These are phyloP conservation scores for Salvia sclarea DNA, from an alignment of 305 asterid species.

Conservation along the genomic window DNA sequence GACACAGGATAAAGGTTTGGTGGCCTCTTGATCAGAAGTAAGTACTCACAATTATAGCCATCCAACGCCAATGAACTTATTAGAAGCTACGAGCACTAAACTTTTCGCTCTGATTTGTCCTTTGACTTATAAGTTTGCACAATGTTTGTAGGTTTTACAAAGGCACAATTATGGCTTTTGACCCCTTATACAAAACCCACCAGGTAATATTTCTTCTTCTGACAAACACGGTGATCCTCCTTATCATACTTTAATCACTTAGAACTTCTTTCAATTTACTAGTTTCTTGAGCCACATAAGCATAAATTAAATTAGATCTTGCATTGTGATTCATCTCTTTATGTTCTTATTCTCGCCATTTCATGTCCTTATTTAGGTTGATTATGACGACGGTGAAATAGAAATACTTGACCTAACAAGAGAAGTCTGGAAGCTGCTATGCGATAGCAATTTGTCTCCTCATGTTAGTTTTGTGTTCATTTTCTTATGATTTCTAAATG, in stretches of 20 bases:
- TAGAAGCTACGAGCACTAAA: background rate
- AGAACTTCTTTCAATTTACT: background rate
- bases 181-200: slow-evolving; percentile 27
- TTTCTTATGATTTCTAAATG: background rate
- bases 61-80: slow-evolving; percentile 4
- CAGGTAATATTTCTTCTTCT: slow-evolving; percentile 30
- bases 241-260: background rate
- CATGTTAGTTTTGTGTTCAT: slow-evolving; percentile 25
- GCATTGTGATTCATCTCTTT: background rate
- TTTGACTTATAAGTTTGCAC: slow-evolving; percentile 12
- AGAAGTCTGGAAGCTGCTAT: slow-evolving; percentile 39
- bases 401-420: slow-evolving; percentile 37
- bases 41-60: slow-evolving; percentile 26
- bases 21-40: slow-evolving; percentile 46
- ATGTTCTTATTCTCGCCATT: background rate
- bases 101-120: slow-evolving; percentile 1
- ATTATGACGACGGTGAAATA: slow-evolving; percentile 40
- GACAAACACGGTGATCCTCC: background rate
- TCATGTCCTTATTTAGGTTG: slow-evolving; percentile 33
- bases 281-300: background rate
- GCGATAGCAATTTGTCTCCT: slow-evolving; percentile 27
- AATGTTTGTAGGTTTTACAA: slow-evolving; percentile 43
- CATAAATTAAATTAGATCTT: background rate
- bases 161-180: slow-evolving; percentile 24
- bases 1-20: slow-evolving; percentile 42